Conservation (phyloP, 2,329 filamentous ascomycete genomes). For the Pseudocercospora fuligena region DNA sequence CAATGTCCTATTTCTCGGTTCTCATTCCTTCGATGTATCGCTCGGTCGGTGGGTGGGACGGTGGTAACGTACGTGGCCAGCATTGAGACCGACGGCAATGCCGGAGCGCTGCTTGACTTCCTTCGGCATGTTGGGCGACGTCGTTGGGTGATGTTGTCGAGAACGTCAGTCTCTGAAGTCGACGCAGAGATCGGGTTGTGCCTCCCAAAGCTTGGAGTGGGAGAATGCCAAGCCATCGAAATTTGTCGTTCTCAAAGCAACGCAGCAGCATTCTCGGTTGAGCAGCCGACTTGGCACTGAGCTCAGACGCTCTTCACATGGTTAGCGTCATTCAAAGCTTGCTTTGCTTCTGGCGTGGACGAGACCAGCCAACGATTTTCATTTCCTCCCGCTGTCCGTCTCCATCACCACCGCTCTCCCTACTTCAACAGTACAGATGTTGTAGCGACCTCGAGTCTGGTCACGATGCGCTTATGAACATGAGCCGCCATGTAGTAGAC, state of each 20-base stretch:
- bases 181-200: neutral
- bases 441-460: slow-evolving; percentile 4
- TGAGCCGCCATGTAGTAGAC: slow-evolving; percentile 48
- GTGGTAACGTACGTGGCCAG: slow-evolving; percentile 65
- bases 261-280: neutral
- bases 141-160: slow-evolving; percentile 33
- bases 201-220: neutral
- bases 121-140: slow-evolving; percentile 53
- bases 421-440: slow-evolving; percentile 23
- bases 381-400: neutral
- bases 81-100: slow-evolving; percentile 66
- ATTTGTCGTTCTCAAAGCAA: neutral
- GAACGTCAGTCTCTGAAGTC: slow-evolving; percentile 26
- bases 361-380: slow-evolving; percentile 15
- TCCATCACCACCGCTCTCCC: slow-evolving; percentile 2
- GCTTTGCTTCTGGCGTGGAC: neutral
- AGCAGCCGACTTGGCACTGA: neutral
- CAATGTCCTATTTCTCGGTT: slow-evolving; percentile 12
- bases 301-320: neutral
- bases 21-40: slow-evolving; percentile 15
- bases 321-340: neutral
- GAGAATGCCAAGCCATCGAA: neutral
- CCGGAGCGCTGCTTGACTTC: slow-evolving; percentile 60
- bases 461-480: slow-evolving; percentile 36
- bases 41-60: slow-evolving; percentile 11